phyloP scores from a whole-genome alignment of 129 eudicot species.

The Centella asiatica region DNA sequence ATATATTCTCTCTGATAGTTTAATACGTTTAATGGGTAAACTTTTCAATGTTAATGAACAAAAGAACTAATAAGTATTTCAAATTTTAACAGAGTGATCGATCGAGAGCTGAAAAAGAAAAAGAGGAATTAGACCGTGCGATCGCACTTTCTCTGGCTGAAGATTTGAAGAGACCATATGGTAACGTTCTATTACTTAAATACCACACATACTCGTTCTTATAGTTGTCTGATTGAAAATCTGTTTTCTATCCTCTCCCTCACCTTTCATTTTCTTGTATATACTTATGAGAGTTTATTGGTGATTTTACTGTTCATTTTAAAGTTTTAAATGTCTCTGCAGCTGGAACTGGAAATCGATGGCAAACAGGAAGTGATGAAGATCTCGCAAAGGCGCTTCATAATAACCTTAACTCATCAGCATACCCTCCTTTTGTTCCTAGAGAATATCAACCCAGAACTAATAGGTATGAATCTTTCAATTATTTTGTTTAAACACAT shows the following conservation, averaged over 20 bases:
- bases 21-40: not conserved
- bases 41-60: not conserved
- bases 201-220: not conserved
- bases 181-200: conserved; percentile 21
- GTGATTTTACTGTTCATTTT: not conserved
- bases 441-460: conserved; percentile 45
- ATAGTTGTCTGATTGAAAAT: not conserved
- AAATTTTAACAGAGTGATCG: conserved; percentile 59
- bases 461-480: conserved; percentile 34
- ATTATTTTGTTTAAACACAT: not conserved
- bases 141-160: conserved; percentile 78
- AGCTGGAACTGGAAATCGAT: conserved; percentile 50
- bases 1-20: not conserved
- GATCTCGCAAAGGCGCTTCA: conserved; percentile 50
- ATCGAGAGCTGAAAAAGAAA: conserved; percentile 57
- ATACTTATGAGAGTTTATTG: not conserved
- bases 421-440: conserved; percentile 62
- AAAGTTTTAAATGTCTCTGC: not conserved
- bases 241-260: not conserved
- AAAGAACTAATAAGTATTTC: not conserved
- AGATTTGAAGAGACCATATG: conserved; percentile 64
- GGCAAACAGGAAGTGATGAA: conserved; percentile 47
- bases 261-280: not conserved
- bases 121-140: conserved; percentile 83
- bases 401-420: conserved; percentile 37